Evolutionary conservation across 805 yeast genomes (phyloP), one percentile per base, ranked within the genome.

Genomic region (Suhomyces emberorum): DNA sequence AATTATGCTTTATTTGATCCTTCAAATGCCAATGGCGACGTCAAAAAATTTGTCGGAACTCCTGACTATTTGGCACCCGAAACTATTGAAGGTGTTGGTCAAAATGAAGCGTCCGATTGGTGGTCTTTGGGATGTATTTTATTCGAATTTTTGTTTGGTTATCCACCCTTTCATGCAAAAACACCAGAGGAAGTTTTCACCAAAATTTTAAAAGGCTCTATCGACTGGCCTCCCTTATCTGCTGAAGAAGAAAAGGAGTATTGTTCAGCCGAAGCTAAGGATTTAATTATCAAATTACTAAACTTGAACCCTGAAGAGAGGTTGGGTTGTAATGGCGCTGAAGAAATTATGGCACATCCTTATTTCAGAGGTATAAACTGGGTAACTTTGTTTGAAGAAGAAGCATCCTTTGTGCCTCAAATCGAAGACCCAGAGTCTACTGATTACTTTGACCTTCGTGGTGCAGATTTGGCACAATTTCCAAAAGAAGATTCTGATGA

Each of bases 61-160:
- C 99, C 99, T 0, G 98, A 93, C 57, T 93, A 93, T 59, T 72
- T 95, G 26, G 95, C 99, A 0, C 99, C 99, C 0, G 99, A 93
- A 55, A 89, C 96, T 0, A 88, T 93, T 43, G 69, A 74, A 28
- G 98, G 97, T 26, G 69, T 73, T 1, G 83, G 85, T 0, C 96
- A 91, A 55, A 85, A 81, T 42, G 88, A 79, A 44, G 76, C 81
- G 44, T 80, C 91, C n/a, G 97, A 89, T 63, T 89, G 98, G 98
- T 93, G 99, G 99, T 87, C 98, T 2, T 76, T 91, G 22, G 99
- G 99, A 0, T 91, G 98, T 59, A 88, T 93, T 9, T 61, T 91
- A 38, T 93, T 91, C 66, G 99, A 93, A 61, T 83, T 93, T 54
- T 54, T 88, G 27, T 85, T 83, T 57, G 98, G 98, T 0, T 85